Conservation (phyloP, 306 rosid species). For the Lupinus albus region DNA sequence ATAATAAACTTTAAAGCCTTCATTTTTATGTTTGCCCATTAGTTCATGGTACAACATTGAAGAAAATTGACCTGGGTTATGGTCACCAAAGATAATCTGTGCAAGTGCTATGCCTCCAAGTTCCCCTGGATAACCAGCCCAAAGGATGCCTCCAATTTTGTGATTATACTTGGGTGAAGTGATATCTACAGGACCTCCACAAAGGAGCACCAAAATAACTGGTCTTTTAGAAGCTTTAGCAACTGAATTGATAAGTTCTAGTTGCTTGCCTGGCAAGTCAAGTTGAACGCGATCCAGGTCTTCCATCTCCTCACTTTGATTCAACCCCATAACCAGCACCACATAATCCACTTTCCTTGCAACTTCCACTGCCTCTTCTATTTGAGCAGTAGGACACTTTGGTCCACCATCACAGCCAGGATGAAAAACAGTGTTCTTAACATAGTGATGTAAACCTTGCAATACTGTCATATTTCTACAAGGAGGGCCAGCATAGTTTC, state of each 20-base stretch:
- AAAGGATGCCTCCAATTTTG: constrained; percentile 78
- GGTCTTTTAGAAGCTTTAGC: constrained; percentile 74
- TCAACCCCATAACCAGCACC: constrained; percentile 85
- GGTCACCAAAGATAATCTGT: constrained; percentile 83
- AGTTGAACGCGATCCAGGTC: constrained; percentile 65
- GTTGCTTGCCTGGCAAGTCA: constrained; percentile 77
- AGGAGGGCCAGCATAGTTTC: constrained; percentile 88
- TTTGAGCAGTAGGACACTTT: constrained; percentile 55
- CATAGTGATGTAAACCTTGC: constrained; percentile 61
- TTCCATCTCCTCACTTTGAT: constrained; percentile 77
- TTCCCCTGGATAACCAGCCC: constrained; percentile 98
- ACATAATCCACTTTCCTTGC: constrained; percentile 69
- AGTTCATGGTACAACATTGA: not conserved
- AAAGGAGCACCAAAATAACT: constrained; percentile 63
- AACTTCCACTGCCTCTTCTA: constrained; percentile 58
- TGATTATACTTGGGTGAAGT: constrained; percentile 62
- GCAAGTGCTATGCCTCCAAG: constrained; percentile 84
- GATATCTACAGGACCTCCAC: constrained; percentile 90
- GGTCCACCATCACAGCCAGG: constrained; percentile 68
- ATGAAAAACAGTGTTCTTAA: constrained; percentile 51
- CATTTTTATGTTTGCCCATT: no score
- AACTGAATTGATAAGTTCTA: constrained; percentile 60
- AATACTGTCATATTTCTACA: constrained; percentile 61
- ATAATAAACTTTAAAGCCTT: no score
- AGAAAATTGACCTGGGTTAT: constrained; percentile 71